Conservation (phyloP, 2,329 filamentous ascomycete species). For the Verticillium nonalfalfae region DNA sequence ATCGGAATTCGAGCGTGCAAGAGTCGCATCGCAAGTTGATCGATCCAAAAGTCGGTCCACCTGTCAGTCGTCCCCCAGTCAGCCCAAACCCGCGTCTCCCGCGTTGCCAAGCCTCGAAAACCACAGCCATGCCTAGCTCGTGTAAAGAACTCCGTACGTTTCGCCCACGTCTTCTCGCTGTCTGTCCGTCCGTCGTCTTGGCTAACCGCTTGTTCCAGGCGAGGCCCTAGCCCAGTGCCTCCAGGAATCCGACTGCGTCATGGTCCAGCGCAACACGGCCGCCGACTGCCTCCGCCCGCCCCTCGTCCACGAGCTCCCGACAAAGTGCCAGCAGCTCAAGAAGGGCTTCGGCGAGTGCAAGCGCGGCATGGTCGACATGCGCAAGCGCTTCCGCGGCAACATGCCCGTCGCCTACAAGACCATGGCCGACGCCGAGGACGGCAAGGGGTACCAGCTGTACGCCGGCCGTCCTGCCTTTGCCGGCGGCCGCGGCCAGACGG, state of each 20-base stretch:
- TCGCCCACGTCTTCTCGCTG: too few relatives aligned
- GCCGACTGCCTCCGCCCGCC: constrained; percentile 83
- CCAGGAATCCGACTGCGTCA: constrained; percentile 92
- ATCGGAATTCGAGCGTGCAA: background rate
- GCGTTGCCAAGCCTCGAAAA: background rate
- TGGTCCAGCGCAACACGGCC: constrained; percentile 81
- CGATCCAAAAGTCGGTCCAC: constrained; percentile 1
- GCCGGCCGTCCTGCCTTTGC: constrained; percentile 67
- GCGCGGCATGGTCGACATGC: constrained; percentile 95
- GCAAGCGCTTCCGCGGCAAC: constrained; percentile 95
- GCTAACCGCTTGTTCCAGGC: constrained; percentile 44
- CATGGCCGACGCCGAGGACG: constrained; percentile 54
- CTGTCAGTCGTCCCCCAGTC: background rate
- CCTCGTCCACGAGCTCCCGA: constrained; percentile 74
- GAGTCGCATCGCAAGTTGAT: background rate
- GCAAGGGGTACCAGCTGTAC: constrained; percentile 66
- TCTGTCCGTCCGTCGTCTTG: constrained; percentile 16
- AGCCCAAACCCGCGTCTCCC: background rate
- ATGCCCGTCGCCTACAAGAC: constrained; percentile 66
- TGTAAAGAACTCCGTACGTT: constrained; percentile 90
- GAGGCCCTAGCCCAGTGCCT: constrained; percentile 90
- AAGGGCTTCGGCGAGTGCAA: constrained; percentile 94
- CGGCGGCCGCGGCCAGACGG: constrained; percentile 56
- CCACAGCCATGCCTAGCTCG: constrained; percentile 74
- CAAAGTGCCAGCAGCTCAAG: constrained; percentile 85